Evolutionary conservation across 306 rosid genomes (phyloP), one percentile per base, ranked within the genome.

Genomic region (Dalbergia oliveri): DNA sequence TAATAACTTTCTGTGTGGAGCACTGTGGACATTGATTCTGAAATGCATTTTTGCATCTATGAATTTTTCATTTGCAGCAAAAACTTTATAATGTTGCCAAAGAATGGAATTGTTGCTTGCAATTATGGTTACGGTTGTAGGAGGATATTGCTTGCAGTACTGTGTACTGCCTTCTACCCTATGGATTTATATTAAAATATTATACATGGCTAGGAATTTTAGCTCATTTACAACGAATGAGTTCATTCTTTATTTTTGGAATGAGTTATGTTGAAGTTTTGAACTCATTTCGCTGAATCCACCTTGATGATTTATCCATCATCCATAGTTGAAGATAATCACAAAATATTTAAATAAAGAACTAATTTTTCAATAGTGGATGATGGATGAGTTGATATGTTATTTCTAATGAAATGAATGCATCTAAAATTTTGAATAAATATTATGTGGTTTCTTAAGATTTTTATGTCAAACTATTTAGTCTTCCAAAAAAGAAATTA

Each of bases 1-100:
- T 35, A 4, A 14, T 43, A 69, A 76, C 61, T 41, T 37, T 77
- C 69, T 41, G 45, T 44, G 35, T 47, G 54, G 71, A 45, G 63
- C 83, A 60, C 23, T n/a, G n/a, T 56, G 15, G 70, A 76, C 35
- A 51, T 33, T 41, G 34, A 85, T 78, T 77, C 66, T 67, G 74
- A 85, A 81, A 77, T 59, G 44, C 44, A 78, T 69, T 72, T 76
- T 72, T 76, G 57, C 59, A 67, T 73, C 50, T 3, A 53, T 26
- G 15, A 4, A 50, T 71, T 54, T 73, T 35, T 15, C 37, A 26
- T 4, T 50, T 50, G 74, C 31, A 26, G 1, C 31, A 0, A 26
- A 0, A 26, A 79, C 16, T 34, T 19, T 33, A 73, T 68, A 47
- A 35, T 13, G 65, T 33, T 63, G 67, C 54, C 56, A 68, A 54